These are phyloP conservation scores for Ganoderma leucocontextum DNA, from an alignment of 1,284 basidiomycete species.

Conservation along the genomic window DNA sequence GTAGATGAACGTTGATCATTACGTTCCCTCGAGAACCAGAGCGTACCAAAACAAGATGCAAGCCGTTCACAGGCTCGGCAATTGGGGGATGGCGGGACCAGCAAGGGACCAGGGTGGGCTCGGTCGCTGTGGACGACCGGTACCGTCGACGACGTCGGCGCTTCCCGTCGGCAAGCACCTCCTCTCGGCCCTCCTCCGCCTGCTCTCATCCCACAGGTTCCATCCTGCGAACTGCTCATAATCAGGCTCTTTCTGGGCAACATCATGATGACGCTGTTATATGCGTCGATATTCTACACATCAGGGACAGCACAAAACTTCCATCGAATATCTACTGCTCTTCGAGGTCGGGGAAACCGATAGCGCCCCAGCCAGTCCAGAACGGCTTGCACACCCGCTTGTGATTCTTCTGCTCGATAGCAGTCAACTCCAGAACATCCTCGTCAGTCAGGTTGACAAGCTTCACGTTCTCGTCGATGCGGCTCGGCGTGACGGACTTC, in stretches of 20 bases:
- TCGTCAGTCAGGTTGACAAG: conserved; percentile 64
- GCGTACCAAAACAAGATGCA: conserved; percentile 3
- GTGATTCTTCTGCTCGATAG: conserved; percentile 63
- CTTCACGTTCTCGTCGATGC: conserved; percentile 65
- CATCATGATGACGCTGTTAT: background rate
- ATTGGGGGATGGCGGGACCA: background rate
- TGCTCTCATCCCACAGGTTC: background rate
- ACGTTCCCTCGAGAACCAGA: conserved; percentile 7
- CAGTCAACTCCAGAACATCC: conserved; percentile 62
- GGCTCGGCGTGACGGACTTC: conserved; percentile 68
- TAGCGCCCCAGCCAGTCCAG: conserved; percentile 69
- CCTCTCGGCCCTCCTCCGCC: background rate
- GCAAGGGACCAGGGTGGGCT: background rate
- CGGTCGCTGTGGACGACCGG: conserved; percentile 2
- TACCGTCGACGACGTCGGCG: too few relatives aligned
- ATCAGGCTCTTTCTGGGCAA: too few relatives aligned
- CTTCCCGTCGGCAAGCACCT: conserved; percentile 4
- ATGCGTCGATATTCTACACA: background rate
- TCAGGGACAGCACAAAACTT: background rate
- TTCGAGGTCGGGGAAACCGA: conserved; percentile 70
- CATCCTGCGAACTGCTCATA: background rate
- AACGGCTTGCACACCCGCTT: conserved; percentile 69
- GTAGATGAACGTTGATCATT: conserved; percentile 6
- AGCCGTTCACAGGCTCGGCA: background rate
- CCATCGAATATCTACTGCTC: conserved; percentile 5